Evolutionary conservation across 805 yeast species (phyloP), one percentile per base, ranked within the genome.

Genomic region (Wickerhamomyces canadensis): DNA sequence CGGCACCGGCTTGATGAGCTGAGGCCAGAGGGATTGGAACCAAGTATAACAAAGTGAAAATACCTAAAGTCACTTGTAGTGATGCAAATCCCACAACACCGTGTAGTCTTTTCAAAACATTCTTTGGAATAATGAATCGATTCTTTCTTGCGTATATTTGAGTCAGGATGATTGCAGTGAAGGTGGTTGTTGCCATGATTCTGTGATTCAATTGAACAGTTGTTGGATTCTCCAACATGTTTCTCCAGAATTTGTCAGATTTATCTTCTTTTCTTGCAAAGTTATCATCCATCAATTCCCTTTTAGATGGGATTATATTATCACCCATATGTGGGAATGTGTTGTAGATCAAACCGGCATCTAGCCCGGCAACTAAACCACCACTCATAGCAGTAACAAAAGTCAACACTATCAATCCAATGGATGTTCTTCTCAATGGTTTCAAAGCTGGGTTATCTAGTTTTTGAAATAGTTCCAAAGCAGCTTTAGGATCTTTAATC

Each of bases 271-370:
- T 68, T 56, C 93, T 72, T 4, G 95, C 71, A 57, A 68, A 93
- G 15, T 73, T 70, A 5, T 82, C 78, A 33, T 84, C 83, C 69
- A 89, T 75, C 34, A 93, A 66, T 59, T 93, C 99, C 45, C 72
- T 64, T n/a, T 56, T 61, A 14, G 84, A 73, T 9, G 99, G 98
- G 27, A 84, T 46, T 64, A 74, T 72, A 28, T 74, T 76, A 35
- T 86, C 86, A 29, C 98, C 98, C 98, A 93, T 93, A 52, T 81
- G 84, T 23, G 99, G 98, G 74, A 88, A 93, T 4, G 94, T 82
- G 61, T 93, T 93, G 63, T 93, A 93, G 48, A 93, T 88, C 61
- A 89, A 68, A 34, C 98, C 98, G 3, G 99, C 98, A 62, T 93
- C 98, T 38, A 93, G 69, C 8, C 98, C 98, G 13, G 99, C 98